These are phyloP conservation scores for Penicillium flavigenum DNA, from an alignment of 495 filamentous ascomycete species.

Conservation along the genomic window DNA sequence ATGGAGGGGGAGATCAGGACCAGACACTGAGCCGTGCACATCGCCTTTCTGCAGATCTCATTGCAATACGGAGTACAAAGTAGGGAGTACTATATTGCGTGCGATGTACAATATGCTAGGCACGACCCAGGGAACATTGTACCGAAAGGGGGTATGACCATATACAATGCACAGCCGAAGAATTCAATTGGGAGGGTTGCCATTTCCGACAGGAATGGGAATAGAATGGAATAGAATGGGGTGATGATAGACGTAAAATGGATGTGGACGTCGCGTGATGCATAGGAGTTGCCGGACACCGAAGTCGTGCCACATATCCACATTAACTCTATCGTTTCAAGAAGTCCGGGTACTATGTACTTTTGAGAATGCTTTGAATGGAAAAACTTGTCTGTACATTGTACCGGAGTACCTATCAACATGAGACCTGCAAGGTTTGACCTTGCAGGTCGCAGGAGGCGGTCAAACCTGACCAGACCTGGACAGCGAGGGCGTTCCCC, in stretches of 20 bases:
- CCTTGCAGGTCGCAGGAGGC: conserved; percentile 35
- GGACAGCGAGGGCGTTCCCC: conserved; percentile 11
- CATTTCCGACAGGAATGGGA: conserved; percentile 3
- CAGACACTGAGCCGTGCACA: conserved; percentile 23
- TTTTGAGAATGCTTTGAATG: conserved; percentile 3
- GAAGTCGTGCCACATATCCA: conserved; percentile 14
- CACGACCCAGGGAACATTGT: neutral
- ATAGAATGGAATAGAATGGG: neutral
- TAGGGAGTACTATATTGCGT: conserved; percentile 14
- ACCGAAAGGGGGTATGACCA: neutral
- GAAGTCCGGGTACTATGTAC: conserved; percentile 6
- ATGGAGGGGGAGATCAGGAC: conserved; percentile 20
- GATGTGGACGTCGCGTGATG: conserved; percentile 11
- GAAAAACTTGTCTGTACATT: neutral
- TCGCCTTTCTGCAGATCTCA: conserved; percentile 1
- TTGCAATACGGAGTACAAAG: neutral
- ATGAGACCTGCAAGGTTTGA: conserved; percentile 35
- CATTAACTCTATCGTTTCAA: conserved; percentile 9
- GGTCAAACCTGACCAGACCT: conserved; percentile 29
- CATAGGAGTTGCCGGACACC: conserved; percentile 8
- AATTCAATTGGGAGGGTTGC: conserved; percentile 1
- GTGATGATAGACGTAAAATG: conserved; percentile 2
- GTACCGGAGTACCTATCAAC: neutral
- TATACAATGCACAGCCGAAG: neutral
- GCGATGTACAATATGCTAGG: conserved; percentile 7